Evolutionary conservation across 495 filamentous ascomycete species (phyloP).

Genomic region (Daldinia grandis): DNA sequence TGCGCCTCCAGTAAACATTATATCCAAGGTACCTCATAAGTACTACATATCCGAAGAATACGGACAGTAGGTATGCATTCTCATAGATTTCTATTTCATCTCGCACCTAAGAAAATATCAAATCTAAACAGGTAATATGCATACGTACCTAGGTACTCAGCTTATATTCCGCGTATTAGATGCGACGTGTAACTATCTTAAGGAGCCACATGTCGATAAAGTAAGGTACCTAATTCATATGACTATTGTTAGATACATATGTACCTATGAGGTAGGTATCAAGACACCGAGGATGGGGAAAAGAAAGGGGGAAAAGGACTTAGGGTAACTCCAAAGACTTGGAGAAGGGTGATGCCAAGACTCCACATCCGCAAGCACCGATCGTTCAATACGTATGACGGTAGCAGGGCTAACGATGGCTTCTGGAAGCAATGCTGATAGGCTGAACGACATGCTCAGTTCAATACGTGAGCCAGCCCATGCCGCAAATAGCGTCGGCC

Average conservation of each 20-base stretch:
- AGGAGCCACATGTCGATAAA: constrained; percentile 36
- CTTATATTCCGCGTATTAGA: neutral
- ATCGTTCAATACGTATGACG: constrained; percentile 16
- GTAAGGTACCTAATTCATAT: too few species aligned
- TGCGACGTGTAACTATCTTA: constrained; percentile 25
- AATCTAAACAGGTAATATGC: neutral
- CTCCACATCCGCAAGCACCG: constrained; percentile 21
- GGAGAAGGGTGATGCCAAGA: constrained; percentile 14
- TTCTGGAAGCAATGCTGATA: constrained; percentile 34
- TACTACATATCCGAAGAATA: constrained; percentile 4
- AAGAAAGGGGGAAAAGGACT: neutral
- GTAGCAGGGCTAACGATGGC: constrained; percentile 19
- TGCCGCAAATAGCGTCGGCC: constrained; percentile 10
- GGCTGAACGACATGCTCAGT: constrained; percentile 3
- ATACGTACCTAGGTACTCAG: too few species aligned
- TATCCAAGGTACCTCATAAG: neutral
- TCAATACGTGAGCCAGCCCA: constrained; percentile 15
- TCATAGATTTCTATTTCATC: neutral
- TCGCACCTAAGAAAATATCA: neutral
- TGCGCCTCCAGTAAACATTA: neutral
- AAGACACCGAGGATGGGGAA: neutral
- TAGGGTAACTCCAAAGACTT: neutral
- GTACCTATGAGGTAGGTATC: too few species aligned
- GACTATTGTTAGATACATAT: constrained; percentile 12
- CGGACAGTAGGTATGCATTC: neutral